Percentiles rank a stretch among this genome's conserved stretches.
These are phyloP conservation scores for Solanum virginianum DNA, from an alignment of 257 asterid genomes.

Conservation along the genomic window DNA sequence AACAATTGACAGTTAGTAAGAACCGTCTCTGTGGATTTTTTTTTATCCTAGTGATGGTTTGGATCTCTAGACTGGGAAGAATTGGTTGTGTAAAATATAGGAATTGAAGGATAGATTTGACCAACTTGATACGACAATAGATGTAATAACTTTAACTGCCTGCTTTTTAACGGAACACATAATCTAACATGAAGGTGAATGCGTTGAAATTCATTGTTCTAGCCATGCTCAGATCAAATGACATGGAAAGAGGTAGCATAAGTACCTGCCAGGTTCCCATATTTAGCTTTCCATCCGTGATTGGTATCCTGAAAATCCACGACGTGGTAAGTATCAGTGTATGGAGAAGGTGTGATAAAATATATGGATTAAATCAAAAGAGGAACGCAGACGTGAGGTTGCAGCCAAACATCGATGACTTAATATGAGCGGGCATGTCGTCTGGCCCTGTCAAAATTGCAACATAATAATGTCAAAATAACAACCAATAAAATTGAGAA, in stretches of 20 bases:
- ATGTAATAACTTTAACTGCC: background rate
- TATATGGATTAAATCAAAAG: background rate
- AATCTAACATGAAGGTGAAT: background rate
- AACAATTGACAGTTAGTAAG: background rate
- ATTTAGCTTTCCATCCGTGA: constrained; percentile 75
- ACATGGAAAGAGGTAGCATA: background rate
- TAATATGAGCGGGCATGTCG: constrained; percentile 98
- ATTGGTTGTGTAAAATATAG: background rate
- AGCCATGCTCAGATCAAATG: background rate
- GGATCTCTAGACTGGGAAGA: background rate
- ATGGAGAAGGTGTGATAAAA: background rate
- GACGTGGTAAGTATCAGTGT: background rate
- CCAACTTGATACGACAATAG: background rate
- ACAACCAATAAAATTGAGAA: background rate
- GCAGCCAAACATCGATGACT: constrained; percentile 98
- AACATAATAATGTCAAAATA: background rate
- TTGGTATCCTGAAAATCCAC: constrained; percentile 63
- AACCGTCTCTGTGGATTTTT: background rate
- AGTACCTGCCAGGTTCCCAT: constrained; percentile 99
- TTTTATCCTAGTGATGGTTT: background rate
- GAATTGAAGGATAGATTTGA: background rate
- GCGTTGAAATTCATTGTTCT: background rate
- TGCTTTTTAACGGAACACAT: background rate
- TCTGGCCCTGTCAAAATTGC: constrained; percentile 70
- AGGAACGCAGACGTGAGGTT: constrained; percentile 45